These are phyloP conservation scores for Rhodotorula sp. DNA, from an alignment of 1,284 basidiomycete genomes.

Conservation along the genomic window DNA sequence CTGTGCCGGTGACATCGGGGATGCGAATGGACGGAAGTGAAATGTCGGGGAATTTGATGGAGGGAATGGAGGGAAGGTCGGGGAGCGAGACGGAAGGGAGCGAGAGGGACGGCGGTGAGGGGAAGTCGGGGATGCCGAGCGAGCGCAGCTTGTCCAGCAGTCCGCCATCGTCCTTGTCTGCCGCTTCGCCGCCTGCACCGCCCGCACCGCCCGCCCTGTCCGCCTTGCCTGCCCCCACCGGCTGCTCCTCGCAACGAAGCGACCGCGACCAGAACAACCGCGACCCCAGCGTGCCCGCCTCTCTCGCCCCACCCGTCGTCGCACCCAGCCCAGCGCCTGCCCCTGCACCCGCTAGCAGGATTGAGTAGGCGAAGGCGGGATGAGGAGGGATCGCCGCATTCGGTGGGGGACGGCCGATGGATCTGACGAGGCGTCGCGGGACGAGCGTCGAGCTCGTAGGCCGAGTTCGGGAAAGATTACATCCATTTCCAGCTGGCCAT, in stretches of 20 bases:
- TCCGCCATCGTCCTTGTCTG: background rate
- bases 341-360: background rate
- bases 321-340: background rate
- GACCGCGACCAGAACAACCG: background rate
- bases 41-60: background rate
- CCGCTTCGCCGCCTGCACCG: background rate
- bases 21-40: conserved; percentile 45
- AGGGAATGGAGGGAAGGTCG: conserved; percentile 37
- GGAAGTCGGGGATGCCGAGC: background rate
- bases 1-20: conserved; percentile 44
- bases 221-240: background rate
- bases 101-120: conserved; percentile 40
- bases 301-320: background rate
- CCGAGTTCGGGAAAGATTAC: background rate
- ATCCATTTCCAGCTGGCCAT: no score
- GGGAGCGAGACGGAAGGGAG: conserved; percentile 43
- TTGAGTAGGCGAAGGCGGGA: background rate
- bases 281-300: background rate
- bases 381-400: background rate
- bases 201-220: background rate
- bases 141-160: conserved; percentile 13
- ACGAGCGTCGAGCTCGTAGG: background rate
- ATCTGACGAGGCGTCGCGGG: background rate
- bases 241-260: conserved; percentile 1
- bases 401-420: background rate